Base-by-base conservation (phyloP, 768 basidiomycete genomes). In the Russula sp. region DNA sequence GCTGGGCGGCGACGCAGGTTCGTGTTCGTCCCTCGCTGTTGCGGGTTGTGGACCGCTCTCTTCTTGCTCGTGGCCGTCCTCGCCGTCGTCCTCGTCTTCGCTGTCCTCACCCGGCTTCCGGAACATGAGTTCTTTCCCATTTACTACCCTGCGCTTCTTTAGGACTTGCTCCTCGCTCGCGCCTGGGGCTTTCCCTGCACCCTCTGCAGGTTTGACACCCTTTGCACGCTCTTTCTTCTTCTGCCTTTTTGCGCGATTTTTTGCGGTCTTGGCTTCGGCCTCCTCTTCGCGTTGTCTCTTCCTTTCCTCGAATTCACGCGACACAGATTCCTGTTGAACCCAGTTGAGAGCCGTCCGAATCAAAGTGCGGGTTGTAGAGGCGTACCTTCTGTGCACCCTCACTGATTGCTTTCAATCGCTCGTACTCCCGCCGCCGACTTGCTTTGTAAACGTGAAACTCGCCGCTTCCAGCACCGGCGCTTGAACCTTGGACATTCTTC, bases 401-500 rank as follows among this genome's bases (percentile, higher is more conserved):
- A 65, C 95, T 92, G 78, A 99, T 83, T 14, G 96, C 69, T 77
- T 91, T 95, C 61, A 98, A 72, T 61, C 97, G 79, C 75, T 99
- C 97, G 70, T 98, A 98, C 77, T 99, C 97, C 70, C 96, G 81
- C 71, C 96, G 81, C 65, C 97, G 78, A 67, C 88, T 86, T 18
- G 96, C 95, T 72, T 98, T 98, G 78, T 98, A 99, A 0, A 99
- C 97, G 72, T 99, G 97, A 71, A 98, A 98, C 75, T 96, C 95
- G 48, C 96, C 96, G 61, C 91, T 93, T 55, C 97, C 97, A 18
- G 97, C 97, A 50, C 96, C 97, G 7, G 97, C 94, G 74, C 91
- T 93, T 16, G 92, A 95, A 0, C 97, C 97, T 74, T 98, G 95
- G 7, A 99, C 96, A 69, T 98, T 98, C 82, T 97, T 98, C 91